phyloP scores from a whole-genome alignment of 1,139 yeast species.

The Saccharomyces pastorianus region DNA sequence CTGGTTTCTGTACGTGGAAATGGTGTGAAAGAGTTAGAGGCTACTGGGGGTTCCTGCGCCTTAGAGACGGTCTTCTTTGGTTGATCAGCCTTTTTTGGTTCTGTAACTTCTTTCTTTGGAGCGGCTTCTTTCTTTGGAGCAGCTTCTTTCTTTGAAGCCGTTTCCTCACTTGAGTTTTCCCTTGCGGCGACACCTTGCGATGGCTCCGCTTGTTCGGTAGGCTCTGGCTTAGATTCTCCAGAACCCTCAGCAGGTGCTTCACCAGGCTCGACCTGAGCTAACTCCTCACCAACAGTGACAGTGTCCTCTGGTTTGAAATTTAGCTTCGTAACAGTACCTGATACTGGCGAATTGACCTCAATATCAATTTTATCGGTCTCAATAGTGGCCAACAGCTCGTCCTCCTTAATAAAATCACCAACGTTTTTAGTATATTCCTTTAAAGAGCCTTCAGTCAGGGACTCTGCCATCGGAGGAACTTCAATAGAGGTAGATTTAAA shows the following conservation, averaged over 20 bases:
- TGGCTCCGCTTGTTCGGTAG: constrained; percentile 28
- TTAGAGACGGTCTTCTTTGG: constrained; percentile 25
- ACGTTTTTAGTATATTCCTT: constrained; percentile 68
- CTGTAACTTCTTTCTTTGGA: constrained; percentile 8
- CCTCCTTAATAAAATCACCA: constrained; percentile 82
- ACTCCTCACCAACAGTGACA: constrained; percentile 92
- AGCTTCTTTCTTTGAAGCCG: constrained; percentile 12
- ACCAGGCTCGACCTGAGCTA: constrained; percentile 85
- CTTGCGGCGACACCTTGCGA: constrained; percentile 20
- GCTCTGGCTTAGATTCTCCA: constrained; percentile 33
- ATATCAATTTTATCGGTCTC: constrained; percentile 98
- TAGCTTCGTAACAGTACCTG: constrained; percentile 83
- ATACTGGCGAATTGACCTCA: constrained; percentile 87
- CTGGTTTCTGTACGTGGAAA: constrained; percentile 82
- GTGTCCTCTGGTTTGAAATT: constrained; percentile 84
- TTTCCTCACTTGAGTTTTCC: constrained; percentile 4
- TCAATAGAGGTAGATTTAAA: constrained; percentile 48
- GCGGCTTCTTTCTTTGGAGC: constrained; percentile 15
- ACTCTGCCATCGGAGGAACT: constrained; percentile 98
- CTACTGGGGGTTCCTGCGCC: constrained; percentile 33
- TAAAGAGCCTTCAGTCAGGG: constrained; percentile 94
- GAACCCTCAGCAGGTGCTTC: constrained; percentile 68
- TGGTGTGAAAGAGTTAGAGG: constrained; percentile 42
- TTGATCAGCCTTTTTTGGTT: constrained; percentile 18
- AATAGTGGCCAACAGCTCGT: constrained; percentile 91